Evolutionary conservation across 768 basidiomycete species (phyloP).

Genomic region (Leucocoprinus birnbaumii): DNA sequence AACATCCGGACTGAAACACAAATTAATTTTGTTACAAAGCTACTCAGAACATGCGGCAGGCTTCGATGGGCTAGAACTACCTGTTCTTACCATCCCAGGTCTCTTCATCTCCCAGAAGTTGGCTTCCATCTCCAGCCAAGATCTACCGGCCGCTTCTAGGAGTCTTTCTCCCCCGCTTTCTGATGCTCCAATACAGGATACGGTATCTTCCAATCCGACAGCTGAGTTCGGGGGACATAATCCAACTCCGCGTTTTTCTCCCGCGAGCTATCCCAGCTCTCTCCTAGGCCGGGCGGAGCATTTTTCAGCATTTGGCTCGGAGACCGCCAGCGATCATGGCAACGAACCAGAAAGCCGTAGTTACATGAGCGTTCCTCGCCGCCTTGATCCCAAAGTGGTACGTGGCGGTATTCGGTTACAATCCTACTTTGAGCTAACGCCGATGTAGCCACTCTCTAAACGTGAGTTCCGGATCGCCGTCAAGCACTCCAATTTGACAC

Average conservation of each 20-base stretch:
- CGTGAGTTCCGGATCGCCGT: slow-evolving; percentile 37
- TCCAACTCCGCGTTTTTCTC: background rate
- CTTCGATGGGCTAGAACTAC: slow-evolving; percentile 54
- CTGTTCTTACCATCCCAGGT: slow-evolving; percentile 48
- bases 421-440: slow-evolving; percentile 12
- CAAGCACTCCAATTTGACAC: slow-evolving; percentile 11
- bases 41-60: slow-evolving; percentile 60
- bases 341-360: slow-evolving; percentile 1
- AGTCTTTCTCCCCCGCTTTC: slow-evolving; percentile 4
- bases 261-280: background rate
- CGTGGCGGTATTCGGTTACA: slow-evolving; percentile 16
- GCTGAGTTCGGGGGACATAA: background rate
- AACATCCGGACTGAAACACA: slow-evolving; percentile 61
- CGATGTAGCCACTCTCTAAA: slow-evolving; percentile 52
- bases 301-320: background rate
- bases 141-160: slow-evolving; percentile 6
- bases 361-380: slow-evolving; percentile 30
- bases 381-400: slow-evolving; percentile 52
- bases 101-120: slow-evolving; percentile 63
- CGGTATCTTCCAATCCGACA: background rate
- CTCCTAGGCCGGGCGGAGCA: background rate
- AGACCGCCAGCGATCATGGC: slow-evolving; percentile 1
- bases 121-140: slow-evolving; percentile 9
- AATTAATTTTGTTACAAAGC: slow-evolving; percentile 62
- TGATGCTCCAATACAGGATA: slow-evolving; percentile 12